Base-by-base conservation (phyloP, 2,329 filamentous ascomycete species). In the Trichophyton rubrum region DNA sequence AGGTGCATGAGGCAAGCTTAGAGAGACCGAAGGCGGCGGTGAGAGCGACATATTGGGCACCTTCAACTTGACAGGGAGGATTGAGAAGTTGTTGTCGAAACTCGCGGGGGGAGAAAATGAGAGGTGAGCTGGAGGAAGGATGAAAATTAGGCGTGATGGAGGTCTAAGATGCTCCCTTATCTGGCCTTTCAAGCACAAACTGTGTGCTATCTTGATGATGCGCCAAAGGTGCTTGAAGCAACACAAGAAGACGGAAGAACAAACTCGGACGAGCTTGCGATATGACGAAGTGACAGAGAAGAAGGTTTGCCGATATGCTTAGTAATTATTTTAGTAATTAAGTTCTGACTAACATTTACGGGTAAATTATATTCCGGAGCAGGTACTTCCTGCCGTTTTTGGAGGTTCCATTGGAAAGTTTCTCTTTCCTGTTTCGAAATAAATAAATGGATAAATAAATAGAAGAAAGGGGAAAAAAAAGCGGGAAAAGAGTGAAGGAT, bases 21-120 rank as follows among this genome's bases (percentile, higher is more conserved):
- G 60, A 45, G 61, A 55, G 45, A 58, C 51, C n/a, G 40, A 41
- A 30, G 63, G 57, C 47, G 63, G 65, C 59, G 64, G 62, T 55
- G 62, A 59, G 35, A 60, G 38, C 6, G 61, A 66, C 60, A 62
- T 63, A 33, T 45, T 33, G 20, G 45, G 33, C 30, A 17, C 11
- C 7, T 33, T 35, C 30, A 27, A 7, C 7, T 17, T 8, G 35
- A 41, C 9, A 2, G 24, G n/a, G 33, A 41, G 13, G 22, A 17
- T 9, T 22, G 3, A n/a, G 17, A 4, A 24, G n/a, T 11, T 9
- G 55, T 35, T 8, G 55, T 35, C 30, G 17, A 41, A 15, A 17
- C 15, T 3, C 17, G n/a, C 40, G 24, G 38, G 4, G 22, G 15
- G 40, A 20, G 22, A 41, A 57, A 27, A 20, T 57, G 55, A 41